Conservation (phyloP, 768 basidiomycete genomes). For the Tylopilus balloui region DNA sequence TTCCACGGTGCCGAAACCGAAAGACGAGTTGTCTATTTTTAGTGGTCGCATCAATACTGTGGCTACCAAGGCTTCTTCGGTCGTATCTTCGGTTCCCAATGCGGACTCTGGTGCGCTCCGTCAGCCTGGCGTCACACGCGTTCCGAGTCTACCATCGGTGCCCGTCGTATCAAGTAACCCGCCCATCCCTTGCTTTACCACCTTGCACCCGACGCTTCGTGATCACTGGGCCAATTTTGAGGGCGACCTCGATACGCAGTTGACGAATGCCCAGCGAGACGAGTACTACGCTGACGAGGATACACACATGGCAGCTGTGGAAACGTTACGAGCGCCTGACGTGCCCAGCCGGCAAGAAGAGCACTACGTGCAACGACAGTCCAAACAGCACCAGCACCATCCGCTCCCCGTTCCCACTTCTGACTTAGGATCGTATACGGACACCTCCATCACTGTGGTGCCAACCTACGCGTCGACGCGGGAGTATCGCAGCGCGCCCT, state of each 20-base stretch:
- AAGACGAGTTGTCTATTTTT: slow-evolving; percentile 72
- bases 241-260: slow-evolving; percentile 47
- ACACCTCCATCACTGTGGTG: background rate
- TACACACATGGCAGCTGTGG: slow-evolving; percentile 8
- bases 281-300: slow-evolving; percentile 24
- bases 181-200: slow-evolving; percentile 32
- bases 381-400: slow-evolving; percentile 22
- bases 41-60: slow-evolving; percentile 70
- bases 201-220: slow-evolving; percentile 53
- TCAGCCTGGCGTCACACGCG: slow-evolving; percentile 16
- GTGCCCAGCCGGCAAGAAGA: background rate
- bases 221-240: slow-evolving; percentile 55
- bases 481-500: slow-evolving; percentile 5
- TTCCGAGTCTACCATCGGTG: slow-evolving; percentile 29
- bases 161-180: slow-evolving; percentile 28
- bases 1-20: slow-evolving; percentile 40
- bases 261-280: slow-evolving; percentile 35
- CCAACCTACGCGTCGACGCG: slow-evolving; percentile 7
- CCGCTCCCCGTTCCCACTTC: slow-evolving; percentile 23
- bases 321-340: background rate
- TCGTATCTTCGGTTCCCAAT: slow-evolving; percentile 2
- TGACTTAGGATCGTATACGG: slow-evolving; percentile 4
- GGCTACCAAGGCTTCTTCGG: slow-evolving; percentile 39
- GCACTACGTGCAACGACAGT: slow-evolving; percentile 12
- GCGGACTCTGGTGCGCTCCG: background rate